Evolutionary conservation across 169 alveolate species (phyloP), one percentile per base, ranked within the genome.

Genomic region (Perkinsus chesapeaki): DNA sequence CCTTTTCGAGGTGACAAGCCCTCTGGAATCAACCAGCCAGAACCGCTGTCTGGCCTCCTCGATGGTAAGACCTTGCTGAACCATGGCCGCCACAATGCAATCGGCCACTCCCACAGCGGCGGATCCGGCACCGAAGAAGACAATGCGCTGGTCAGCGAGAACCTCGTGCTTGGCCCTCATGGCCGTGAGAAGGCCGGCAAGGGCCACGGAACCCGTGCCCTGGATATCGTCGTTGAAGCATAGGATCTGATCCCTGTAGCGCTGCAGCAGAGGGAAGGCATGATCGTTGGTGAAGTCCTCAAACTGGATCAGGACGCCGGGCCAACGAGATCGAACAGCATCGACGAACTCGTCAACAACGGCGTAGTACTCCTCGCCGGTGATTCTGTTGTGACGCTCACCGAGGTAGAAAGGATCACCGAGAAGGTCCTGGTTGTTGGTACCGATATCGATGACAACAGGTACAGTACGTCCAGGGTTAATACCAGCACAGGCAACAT

Each of bases 201-300:
- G 73, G n/a, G 94, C 96, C 48, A 94, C 95, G 7, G 96, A 94
- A 0, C 96, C 96, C 31, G 97, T 96, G 47, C 97, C 97, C 92
- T 95, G 95, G 38, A 95, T 95, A 72, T 95, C 96, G 73, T 95
- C 96, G 73, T 95, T 95, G 92, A 95, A 95, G 73, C 94, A 94
- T 43, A 94, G 94, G 73, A 92, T 91, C 39, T 93, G n/a, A 91
- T 93, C 48, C 20, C 93, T 36, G 60, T 94, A 94, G 19, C 47
- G 43, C 39, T 93, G 72, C 91, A 95, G 94, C 19, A 94, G 48
- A 0, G 91, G 94, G 91, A 93, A 93, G 16, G 96, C 96, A 91
- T 95, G 92, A 12, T 94, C 93, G 73, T 93, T 93, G 23, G 95
- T 92, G 91, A 95, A 93, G 92, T 95, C 96, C 93, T 95, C 96